Percentiles rank a stretch among this genome's conserved stretches.
Conservation (phyloP, 495 filamentous ascomycete genomes). For the Eremomyces bilateralis region DNA sequence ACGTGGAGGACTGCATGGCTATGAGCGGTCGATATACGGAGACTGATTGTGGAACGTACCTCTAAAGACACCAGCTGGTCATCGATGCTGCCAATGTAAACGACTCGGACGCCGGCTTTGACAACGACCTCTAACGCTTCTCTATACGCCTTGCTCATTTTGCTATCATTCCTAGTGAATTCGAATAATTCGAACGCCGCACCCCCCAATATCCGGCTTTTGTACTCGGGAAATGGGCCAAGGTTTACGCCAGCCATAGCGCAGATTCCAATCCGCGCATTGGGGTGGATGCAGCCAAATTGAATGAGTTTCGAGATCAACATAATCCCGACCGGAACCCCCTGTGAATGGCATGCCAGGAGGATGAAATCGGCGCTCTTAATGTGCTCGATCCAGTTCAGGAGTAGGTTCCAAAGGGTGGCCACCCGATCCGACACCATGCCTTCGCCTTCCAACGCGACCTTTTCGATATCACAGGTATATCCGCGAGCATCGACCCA, state of each 20-base stretch:
- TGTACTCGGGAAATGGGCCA: slow-evolving; percentile 75
- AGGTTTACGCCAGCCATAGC: slow-evolving; percentile 92
- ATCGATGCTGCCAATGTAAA: slow-evolving; percentile 81
- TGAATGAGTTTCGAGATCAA: slow-evolving; percentile 77
- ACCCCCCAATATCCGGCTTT: slow-evolving; percentile 62
- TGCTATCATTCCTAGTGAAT: slow-evolving; percentile 57
- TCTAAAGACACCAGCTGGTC: slow-evolving; percentile 89
- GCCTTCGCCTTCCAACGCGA: slow-evolving; percentile 95
- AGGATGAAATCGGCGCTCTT: slow-evolving; percentile 72
- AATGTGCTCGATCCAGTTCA: slow-evolving; percentile 90
- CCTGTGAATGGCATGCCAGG: slow-evolving; percentile 82
- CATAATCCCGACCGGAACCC: slow-evolving; percentile 84
- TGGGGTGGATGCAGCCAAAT: slow-evolving; percentile 45
- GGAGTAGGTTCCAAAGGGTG: slow-evolving; percentile 74
- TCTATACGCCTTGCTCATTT: slow-evolving; percentile 63
- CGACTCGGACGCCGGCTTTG: slow-evolving; percentile 56
- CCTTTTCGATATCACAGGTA: slow-evolving; percentile 56
- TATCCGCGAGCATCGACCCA: slow-evolving; percentile 41
- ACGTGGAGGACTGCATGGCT: slow-evolving; percentile 50
- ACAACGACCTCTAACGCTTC: slow-evolving; percentile 49
- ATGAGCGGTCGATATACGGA: slow-evolving; percentile 7
- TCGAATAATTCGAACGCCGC: slow-evolving; percentile 85
- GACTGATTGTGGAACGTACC: slow-evolving; percentile 21
- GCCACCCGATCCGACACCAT: slow-evolving; percentile 77
- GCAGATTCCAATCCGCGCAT: slow-evolving; percentile 52